Conservation (phyloP, 1,139 yeast genomes). For the Scheffersomyces lignicola region DNA sequence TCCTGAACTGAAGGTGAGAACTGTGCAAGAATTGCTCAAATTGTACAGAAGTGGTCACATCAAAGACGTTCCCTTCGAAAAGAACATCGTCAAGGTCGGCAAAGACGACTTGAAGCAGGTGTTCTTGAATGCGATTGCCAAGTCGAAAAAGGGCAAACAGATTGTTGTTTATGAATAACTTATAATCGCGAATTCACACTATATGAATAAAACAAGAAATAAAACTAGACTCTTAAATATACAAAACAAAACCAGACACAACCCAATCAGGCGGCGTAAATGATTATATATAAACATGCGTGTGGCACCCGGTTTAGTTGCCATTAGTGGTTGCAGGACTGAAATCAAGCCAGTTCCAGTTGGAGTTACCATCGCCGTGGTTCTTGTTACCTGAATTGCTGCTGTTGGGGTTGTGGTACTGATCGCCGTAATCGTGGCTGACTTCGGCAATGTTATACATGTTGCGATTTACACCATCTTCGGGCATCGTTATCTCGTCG, state of each 20-base stretch:
- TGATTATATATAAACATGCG: no score
- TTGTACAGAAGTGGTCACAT: slow-evolving; percentile 60
- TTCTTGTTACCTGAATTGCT: slow-evolving; percentile 1
- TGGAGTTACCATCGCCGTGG: slow-evolving; percentile 7
- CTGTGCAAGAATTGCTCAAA: slow-evolving; percentile 56
- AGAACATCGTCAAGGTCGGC: slow-evolving; percentile 34
- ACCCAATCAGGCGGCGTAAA: no score
- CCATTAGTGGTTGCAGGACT: slow-evolving; percentile 17
- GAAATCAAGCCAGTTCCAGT: slow-evolving; percentile 35
- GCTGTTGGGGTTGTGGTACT: slow-evolving; percentile 12
- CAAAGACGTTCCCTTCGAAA: slow-evolving; percentile 52
- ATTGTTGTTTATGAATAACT: slow-evolving; percentile 24
- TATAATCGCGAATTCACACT: slow-evolving; percentile 1
- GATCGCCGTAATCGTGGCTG: not conserved
- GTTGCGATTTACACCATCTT: not conserved
- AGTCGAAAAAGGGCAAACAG: slow-evolving; percentile 37
- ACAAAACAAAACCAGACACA: no score
- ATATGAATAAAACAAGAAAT: not conserved
- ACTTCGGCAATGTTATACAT: not conserved
- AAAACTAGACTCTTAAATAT: not conserved
- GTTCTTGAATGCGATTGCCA: slow-evolving; percentile 49
- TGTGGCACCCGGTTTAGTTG: no score
- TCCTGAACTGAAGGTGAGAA: slow-evolving; percentile 57
- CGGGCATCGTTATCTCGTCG: slow-evolving; percentile 1
- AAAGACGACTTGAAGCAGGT: slow-evolving; percentile 46